phyloP scores from a whole-genome alignment of 768 basidiomycete species.

The Candolleomyces efflorescens region DNA sequence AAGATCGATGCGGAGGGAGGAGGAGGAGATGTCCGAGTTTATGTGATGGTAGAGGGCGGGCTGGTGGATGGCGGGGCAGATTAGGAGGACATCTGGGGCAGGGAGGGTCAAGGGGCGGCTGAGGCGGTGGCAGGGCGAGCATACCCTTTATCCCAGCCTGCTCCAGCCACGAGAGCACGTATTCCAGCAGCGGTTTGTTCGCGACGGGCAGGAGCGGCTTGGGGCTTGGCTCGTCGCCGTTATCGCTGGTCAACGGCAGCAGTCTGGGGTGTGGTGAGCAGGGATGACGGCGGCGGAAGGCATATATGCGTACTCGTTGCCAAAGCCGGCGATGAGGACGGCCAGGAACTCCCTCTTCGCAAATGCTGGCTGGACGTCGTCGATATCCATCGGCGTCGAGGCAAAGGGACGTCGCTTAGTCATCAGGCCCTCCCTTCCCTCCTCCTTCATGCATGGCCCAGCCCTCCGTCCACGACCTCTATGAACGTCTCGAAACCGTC shows the following conservation, averaged over 20 bases:
- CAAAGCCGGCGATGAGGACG: slow-evolving; percentile 86
- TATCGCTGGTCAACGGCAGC: slow-evolving; percentile 66
- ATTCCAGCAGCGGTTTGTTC: slow-evolving; percentile 85
- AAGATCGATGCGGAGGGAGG: slow-evolving; percentile 68
- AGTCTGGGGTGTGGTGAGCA: slow-evolving; percentile 43
- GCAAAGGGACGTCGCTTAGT: background rate
- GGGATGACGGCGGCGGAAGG: slow-evolving; percentile 1
- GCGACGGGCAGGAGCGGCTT: slow-evolving; percentile 87
- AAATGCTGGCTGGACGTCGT: slow-evolving; percentile 46
- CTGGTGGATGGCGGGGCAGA: slow-evolving; percentile 78
- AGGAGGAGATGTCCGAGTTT: slow-evolving; percentile 67
- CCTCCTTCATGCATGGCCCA: slow-evolving; percentile 32
- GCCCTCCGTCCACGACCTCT: slow-evolving; percentile 72
- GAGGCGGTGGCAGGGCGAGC: slow-evolving; percentile 12
- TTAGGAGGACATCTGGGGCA: slow-evolving; percentile 72
- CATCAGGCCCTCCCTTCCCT: background rate
- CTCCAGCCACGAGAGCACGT: slow-evolving; percentile 82
- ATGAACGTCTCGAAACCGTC: slow-evolving; percentile 83
- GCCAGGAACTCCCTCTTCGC: slow-evolving; percentile 80
- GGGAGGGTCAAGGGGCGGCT: slow-evolving; percentile 9
- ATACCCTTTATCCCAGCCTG: slow-evolving; percentile 80
- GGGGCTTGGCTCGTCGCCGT: slow-evolving; percentile 79
- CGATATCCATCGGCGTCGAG: slow-evolving; percentile 54
- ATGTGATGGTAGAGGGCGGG: slow-evolving; percentile 79
- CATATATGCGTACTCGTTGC: slow-evolving; percentile 65